Evolutionary conservation across 163 green algal genomes (phyloP).

Genomic region (Trebouxia gelatinosa): DNA sequence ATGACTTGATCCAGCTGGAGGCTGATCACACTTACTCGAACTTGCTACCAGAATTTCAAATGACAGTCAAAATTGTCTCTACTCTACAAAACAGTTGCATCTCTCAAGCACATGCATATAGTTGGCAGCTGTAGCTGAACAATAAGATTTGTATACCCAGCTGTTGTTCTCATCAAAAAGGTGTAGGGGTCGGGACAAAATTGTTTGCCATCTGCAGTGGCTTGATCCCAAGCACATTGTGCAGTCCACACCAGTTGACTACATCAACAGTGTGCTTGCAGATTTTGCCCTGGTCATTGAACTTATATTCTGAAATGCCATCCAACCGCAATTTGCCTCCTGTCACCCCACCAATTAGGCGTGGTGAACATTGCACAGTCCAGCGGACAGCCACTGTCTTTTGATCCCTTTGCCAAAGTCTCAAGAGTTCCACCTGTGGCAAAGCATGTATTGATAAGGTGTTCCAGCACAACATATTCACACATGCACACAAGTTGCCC

Average conservation of each 20-base stretch:
- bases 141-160: no score
- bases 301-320: conserved; percentile 38
- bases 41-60: no score
- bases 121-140: no score
- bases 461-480: background rate
- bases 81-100: no score
- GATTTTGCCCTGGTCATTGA: conserved; percentile 32
- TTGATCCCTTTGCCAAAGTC: conserved; percentile 28
- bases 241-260: conserved; percentile 34
- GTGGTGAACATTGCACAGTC: conserved; percentile 29
- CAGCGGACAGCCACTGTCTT: conserved; percentile 27
- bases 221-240: background rate
- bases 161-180: no score
- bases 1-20: no score
- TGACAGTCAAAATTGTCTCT: no score
- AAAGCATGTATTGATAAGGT: background rate
- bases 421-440: conserved; percentile 33
- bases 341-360: conserved; percentile 7
- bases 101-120: no score
- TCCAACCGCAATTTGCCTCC: conserved; percentile 14
- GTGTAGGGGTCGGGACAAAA: background rate
- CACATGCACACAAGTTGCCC: conserved; percentile 47
- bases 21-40: no score
- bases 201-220: background rate
- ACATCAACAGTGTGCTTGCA: conserved; percentile 35